These are phyloP conservation scores for Iberis amara DNA, from an alignment of 441 rosid genomes.

Conservation along the genomic window DNA sequence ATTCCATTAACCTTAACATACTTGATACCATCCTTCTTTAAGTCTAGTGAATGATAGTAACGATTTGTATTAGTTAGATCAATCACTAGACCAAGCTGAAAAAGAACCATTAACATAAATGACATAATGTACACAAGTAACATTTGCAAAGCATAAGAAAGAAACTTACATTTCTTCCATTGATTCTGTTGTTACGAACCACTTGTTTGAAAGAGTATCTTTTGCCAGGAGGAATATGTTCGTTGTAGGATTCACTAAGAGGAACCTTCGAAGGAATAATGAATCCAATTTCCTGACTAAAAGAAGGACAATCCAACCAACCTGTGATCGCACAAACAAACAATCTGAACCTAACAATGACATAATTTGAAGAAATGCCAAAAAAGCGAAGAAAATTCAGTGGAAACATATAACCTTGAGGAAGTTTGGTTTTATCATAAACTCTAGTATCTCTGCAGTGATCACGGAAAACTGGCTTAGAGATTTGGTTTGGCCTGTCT, in stretches of 20 bases:
- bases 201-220: conserved; percentile 97
- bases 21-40: conserved; percentile 89
- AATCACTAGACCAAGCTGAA: conserved; percentile 95
- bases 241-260: conserved; percentile 74
- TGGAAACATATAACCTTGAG: conserved; percentile 47
- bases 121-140: not conserved
- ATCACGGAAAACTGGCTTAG: conserved; percentile 44
- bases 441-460: conserved; percentile 43
- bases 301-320: conserved; percentile 67
- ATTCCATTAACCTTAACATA: conserved; percentile 67
- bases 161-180: conserved; percentile 65
- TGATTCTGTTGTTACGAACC: conserved; percentile 61
- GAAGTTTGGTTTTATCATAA: conserved; percentile 66
- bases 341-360: too few relatives aligned
- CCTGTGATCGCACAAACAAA: too few relatives aligned
- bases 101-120: conserved; percentile 14
- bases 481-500: conserved; percentile 40
- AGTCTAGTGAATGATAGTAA: conserved; percentile 66
- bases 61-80: conserved; percentile 96
- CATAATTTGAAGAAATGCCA: too few relatives aligned
- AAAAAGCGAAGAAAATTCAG: too few relatives aligned
- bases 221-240: conserved; percentile 76
- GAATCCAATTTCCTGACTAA: conserved; percentile 63
- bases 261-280: conserved; percentile 97
- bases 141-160: conserved; percentile 1